phyloP scores from a whole-genome alignment of 2,329 filamentous ascomycete species.

The Exophiala sideris region DNA sequence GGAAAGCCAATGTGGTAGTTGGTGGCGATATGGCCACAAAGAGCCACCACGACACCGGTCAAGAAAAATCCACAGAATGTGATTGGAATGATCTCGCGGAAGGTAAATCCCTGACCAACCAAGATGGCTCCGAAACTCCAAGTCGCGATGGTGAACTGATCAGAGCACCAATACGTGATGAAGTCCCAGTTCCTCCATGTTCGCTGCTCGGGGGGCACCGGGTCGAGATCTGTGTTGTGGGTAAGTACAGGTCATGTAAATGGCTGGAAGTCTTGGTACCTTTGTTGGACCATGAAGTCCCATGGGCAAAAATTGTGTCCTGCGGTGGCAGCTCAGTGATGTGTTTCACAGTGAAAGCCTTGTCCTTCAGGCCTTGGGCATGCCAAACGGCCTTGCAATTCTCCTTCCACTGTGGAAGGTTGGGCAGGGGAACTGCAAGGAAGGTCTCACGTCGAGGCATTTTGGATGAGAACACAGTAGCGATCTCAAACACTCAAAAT shows the following conservation, averaged over 20 bases:
- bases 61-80: neutral
- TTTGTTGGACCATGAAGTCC: too few species aligned
- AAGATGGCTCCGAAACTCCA: neutral
- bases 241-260: constrained; percentile 31
- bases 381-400: neutral
- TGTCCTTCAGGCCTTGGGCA: neutral
- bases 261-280: constrained; percentile 2
- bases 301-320: too few species aligned
- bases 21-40: neutral
- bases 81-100: neutral
- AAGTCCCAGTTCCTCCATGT: constrained; percentile 17
- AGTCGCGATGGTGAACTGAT: constrained; percentile 12
- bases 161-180: constrained; percentile 15
- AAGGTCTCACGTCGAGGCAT: constrained; percentile 1
- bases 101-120: neutral
- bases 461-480: too few species aligned
- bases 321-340: too few species aligned
- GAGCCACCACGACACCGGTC: neutral
- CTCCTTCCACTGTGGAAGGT: neutral
- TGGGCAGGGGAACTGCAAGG: neutral
- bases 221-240: constrained; percentile 48
- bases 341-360: neutral
- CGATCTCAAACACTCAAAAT: too few species aligned
- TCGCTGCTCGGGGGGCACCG: constrained; percentile 26
- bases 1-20: neutral